phyloP scores from a whole-genome alignment of 352 stramenopile species.

The Pythium chondricola region DNA sequence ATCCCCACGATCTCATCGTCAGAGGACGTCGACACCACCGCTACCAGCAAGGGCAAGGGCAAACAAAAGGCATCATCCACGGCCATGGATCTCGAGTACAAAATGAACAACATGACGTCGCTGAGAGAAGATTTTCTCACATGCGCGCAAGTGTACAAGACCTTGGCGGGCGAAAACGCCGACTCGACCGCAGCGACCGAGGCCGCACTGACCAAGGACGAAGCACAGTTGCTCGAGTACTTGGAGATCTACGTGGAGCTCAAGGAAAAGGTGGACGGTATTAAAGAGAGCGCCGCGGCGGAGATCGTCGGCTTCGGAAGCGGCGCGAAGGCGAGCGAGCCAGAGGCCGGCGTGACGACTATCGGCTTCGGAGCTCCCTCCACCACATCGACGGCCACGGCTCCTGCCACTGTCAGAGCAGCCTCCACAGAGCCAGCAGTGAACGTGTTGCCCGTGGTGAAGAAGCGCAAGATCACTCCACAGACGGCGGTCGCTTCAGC shows the following conservation, averaged over 20 bases:
- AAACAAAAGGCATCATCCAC: constrained; percentile 30
- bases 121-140: constrained; percentile 55
- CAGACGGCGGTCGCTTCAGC: constrained; percentile 5
- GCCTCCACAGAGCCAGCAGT: constrained; percentile 21
- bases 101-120: constrained; percentile 38
- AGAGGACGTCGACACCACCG: constrained; percentile 4
- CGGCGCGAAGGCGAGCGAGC: constrained; percentile 1
- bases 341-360: constrained; percentile 39
- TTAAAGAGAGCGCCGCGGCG: constrained; percentile 42
- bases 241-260: constrained; percentile 83
- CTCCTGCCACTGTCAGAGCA: background rate
- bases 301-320: constrained; percentile 11
- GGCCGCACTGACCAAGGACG: constrained; percentile 24
- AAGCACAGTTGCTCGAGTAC: constrained; percentile 65
- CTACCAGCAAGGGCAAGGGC: constrained; percentile 25
- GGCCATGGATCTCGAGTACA: constrained; percentile 36
- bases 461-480: constrained; percentile 54
- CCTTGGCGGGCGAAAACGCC: constrained; percentile 20
- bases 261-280: constrained; percentile 80
- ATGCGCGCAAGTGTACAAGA: constrained; percentile 32
- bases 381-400: constrained; percentile 7
- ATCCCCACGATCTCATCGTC: constrained; percentile 47
- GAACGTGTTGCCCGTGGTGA: constrained; percentile 64
- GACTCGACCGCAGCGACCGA: constrained; percentile 2
- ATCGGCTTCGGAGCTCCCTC: constrained; percentile 53